A percentile compares a stretch with the other conserved stretches of the same genome.
Conservation (phyloP, 192 early-diverging fungal species). For the Rhizoclosmatium sp. region DNA sequence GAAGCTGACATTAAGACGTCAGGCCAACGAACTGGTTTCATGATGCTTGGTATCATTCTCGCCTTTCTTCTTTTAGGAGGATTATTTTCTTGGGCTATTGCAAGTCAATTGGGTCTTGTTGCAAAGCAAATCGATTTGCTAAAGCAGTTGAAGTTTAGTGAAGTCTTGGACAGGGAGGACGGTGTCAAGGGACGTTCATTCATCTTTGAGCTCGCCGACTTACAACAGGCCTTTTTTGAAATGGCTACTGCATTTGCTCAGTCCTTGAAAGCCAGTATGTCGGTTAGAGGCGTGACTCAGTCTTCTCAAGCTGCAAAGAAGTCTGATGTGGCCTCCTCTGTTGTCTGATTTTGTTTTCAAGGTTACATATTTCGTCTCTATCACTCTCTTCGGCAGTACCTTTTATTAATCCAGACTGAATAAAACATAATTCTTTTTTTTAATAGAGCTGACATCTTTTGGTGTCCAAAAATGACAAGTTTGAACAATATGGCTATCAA, state of each 20-base stretch:
- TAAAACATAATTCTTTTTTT: no score
- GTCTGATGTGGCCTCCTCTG: no score
- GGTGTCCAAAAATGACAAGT: no score
- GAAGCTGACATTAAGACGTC: neutral
- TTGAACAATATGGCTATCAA: no score
- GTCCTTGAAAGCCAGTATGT: neutral
- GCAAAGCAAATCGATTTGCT: slow-evolving; percentile 27
- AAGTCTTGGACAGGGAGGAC: slow-evolving; percentile 13
- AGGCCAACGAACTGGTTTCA: slow-evolving; percentile 12
- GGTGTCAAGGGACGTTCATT: slow-evolving; percentile 26
- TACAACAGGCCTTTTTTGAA: slow-evolving; percentile 25
- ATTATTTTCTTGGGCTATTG: slow-evolving; percentile 4
- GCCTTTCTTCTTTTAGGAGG: slow-evolving; percentile 17
- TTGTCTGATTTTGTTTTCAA: no score
- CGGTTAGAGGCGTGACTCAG: no score
- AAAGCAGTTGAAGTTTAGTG: slow-evolving; percentile 20
- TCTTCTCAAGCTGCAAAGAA: no score
- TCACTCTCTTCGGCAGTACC: no score
- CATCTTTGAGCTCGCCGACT: slow-evolving; percentile 23
- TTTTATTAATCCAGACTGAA: no score
- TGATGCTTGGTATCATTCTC: slow-evolving; percentile 31
- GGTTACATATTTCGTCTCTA: no score
- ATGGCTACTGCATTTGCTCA: slow-evolving; percentile 19
- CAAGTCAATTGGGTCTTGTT: slow-evolving; percentile 20
- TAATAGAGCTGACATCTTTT: no score